Base-by-base conservation (phyloP, 257 asterid genomes). In the Perilla frutescens region DNA sequence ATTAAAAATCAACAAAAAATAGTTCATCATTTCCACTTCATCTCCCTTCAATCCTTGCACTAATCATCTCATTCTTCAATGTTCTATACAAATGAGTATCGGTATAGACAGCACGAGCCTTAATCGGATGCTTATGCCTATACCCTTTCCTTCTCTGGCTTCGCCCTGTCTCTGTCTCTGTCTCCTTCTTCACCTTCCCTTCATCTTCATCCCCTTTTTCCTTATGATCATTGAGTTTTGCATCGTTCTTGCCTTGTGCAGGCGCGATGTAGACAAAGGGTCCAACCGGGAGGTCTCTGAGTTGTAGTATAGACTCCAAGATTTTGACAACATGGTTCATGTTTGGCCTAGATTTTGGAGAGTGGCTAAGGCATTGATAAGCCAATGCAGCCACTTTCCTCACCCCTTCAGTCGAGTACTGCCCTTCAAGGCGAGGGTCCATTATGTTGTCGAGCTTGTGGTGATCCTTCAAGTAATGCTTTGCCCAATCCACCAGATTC, bases 361-460 rank as follows among this genome's bases (percentile, higher is more conserved):
- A 31, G 73, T 77, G 93, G 74, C 85, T 83, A 48, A 89, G 61
- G 79, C 98, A 93, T 14, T 80, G 88, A 44, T 77, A 80, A 47
- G 93, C 96, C 85, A 93, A 74, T 44, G 86, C 70, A 67, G 96
- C 95, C 15, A 89, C 87, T 74, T 66, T 91, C 76, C 79, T 89
- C 3, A 94, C 94, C 3, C 97, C 97, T 76, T 82, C 82, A 0
- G 45, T 47, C 11, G 97, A 87, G 84, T 85, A 93, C 31, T 85
- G 90, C 12, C 91, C 96, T 74, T 87, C 96, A 15, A 93, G 96
- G 11, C 84, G 85, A 10, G 86, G 81, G 60, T 93, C 98, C 77
- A 93, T 89, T 44, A 91, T 14, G 36, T 78, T 73, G 34, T 89
- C 89, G 2, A 86, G 80, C 66, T 80, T 91, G 63, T 83, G 92